phyloP scores from a whole-genome alignment of 2,329 filamentous ascomycete species.

The Talaromyces atroroseus region DNA sequence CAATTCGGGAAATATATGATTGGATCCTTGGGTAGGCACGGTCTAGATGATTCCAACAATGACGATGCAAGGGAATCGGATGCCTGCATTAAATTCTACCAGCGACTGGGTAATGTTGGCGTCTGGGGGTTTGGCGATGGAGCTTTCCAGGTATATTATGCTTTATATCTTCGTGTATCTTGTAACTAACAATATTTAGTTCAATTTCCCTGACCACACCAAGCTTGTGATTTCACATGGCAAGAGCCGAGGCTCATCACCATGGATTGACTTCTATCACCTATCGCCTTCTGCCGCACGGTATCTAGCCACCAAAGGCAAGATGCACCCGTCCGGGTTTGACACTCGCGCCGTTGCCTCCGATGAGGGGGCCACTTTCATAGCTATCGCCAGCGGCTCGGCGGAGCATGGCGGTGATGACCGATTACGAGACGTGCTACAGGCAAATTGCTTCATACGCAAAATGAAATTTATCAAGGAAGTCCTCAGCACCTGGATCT shows the following conservation, averaged over 20 bases:
- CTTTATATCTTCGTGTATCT: conserved; percentile 1
- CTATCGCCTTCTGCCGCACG: conserved; percentile 42
- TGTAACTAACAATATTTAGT: conserved; percentile 21
- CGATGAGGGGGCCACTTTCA: conserved; percentile 36
- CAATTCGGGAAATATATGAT: conserved; percentile 51
- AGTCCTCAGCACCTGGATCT: conserved; percentile 38
- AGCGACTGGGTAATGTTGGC: conserved; percentile 48
- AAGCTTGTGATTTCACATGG: conserved; percentile 44
- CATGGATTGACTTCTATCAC: conserved; percentile 46
- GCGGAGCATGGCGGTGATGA: conserved; percentile 30
- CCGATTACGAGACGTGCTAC: conserved; percentile 37
- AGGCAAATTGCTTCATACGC: conserved; percentile 40
- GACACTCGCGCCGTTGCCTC: conserved; percentile 39
- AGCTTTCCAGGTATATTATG: conserved; percentile 36
- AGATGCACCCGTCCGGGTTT: conserved; percentile 40
- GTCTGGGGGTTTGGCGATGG: conserved; percentile 49
- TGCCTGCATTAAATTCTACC: conserved; percentile 47
- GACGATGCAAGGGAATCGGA: conserved; percentile 25
- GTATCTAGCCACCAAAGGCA: conserved; percentile 37
- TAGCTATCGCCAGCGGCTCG: conserved; percentile 35
- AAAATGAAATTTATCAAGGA: conserved; percentile 40
- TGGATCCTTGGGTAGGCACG: conserved; percentile 40
- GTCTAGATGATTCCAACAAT: conserved; percentile 27
- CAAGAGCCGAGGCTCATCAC: conserved; percentile 33
- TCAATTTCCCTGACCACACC: conserved; percentile 50